Evolutionary conservation across 2,329 filamentous ascomycete genomes (phyloP).

Genomic region (Lomentospora prolificans): DNA sequence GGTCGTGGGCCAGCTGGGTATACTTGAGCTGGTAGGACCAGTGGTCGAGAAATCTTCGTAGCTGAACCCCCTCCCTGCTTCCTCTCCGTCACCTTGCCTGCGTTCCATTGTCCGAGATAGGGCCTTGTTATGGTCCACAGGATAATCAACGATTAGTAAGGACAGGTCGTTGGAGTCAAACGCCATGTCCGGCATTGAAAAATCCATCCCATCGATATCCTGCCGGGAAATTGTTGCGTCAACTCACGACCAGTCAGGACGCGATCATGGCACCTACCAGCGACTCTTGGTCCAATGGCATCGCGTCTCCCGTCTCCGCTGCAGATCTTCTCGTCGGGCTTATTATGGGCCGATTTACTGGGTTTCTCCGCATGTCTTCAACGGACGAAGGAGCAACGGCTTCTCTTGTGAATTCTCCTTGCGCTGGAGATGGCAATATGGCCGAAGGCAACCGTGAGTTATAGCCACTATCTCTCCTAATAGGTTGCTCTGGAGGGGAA

Average conservation of each 20-base stretch:
- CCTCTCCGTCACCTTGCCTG: slow-evolving; percentile 3
- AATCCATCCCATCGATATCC: slow-evolving; percentile 5
- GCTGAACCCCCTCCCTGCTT: slow-evolving; percentile 1
- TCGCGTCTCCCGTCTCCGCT: not conserved
- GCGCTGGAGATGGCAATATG: slow-evolving; percentile 2
- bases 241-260: not conserved
- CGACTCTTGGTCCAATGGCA: slow-evolving; percentile 6
- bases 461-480: slow-evolving; percentile 4
- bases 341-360: not conserved
- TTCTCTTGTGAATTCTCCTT: not conserved
- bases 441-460: slow-evolving; percentile 1
- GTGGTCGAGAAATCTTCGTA: slow-evolving; percentile 2
- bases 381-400: not conserved
- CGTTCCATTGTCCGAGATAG: not conserved
- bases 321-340: slow-evolving; percentile 5
- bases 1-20: slow-evolving; percentile 6
- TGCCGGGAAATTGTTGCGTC: not conserved
- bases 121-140: not conserved
- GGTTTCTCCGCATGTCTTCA: not conserved
- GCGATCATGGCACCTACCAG: slow-evolving; percentile 4
- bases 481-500: slow-evolving; percentile 1
- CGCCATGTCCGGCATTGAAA: slow-evolving; percentile 4
- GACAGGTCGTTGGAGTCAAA: slow-evolving; percentile 3
- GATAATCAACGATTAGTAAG: slow-evolving; percentile 2
- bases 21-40: not conserved